phyloP scores from a whole-genome alignment of 2,329 filamentous ascomycete genomes.

The Alternaria triticimaculans region DNA sequence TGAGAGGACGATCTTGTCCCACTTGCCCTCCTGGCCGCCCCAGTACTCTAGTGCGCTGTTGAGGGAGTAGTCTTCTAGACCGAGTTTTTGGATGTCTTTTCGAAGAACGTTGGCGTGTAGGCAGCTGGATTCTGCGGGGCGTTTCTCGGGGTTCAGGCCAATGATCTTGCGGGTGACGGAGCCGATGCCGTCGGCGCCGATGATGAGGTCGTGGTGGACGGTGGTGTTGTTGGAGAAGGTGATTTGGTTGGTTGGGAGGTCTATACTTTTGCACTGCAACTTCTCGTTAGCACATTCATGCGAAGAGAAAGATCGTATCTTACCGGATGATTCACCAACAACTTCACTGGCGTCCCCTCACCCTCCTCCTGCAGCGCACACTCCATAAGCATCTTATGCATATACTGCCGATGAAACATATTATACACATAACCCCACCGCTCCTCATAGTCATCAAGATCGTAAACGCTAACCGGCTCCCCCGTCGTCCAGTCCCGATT shows the following conservation, averaged over 20 bases:
- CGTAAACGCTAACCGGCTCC: constrained; percentile 68
- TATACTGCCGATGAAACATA: constrained; percentile 73
- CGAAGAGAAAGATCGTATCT: too few relatives aligned
- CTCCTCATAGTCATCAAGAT: constrained; percentile 69
- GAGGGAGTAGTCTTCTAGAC: constrained; percentile 68
- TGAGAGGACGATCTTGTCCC: constrained; percentile 73
- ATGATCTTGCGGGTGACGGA: constrained; percentile 68
- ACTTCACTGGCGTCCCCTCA: constrained; percentile 59
- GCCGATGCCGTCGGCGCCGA: constrained; percentile 72
- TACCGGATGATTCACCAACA: constrained; percentile 63
- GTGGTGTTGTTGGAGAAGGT: constrained; percentile 56
- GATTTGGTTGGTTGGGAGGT: constrained; percentile 54
- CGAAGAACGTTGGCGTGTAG: constrained; percentile 70
- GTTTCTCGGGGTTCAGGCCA: constrained; percentile 67
- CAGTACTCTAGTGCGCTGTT: constrained; percentile 72
- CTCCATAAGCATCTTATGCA: constrained; percentile 72
- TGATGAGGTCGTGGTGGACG: constrained; percentile 63
- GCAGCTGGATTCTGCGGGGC: constrained; percentile 66
- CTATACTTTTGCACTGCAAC: constrained; percentile 56
- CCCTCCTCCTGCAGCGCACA: constrained; percentile 61
- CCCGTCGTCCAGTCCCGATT: constrained; percentile 74
- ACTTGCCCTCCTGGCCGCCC: constrained; percentile 69
- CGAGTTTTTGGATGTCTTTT: constrained; percentile 64
- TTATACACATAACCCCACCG: constrained; percentile 69
- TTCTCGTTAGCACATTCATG: neutral